These are phyloP conservation scores for Ascodesmis nigricans DNA, from an alignment of 495 filamentous ascomycete genomes.

Conservation along the genomic window DNA sequence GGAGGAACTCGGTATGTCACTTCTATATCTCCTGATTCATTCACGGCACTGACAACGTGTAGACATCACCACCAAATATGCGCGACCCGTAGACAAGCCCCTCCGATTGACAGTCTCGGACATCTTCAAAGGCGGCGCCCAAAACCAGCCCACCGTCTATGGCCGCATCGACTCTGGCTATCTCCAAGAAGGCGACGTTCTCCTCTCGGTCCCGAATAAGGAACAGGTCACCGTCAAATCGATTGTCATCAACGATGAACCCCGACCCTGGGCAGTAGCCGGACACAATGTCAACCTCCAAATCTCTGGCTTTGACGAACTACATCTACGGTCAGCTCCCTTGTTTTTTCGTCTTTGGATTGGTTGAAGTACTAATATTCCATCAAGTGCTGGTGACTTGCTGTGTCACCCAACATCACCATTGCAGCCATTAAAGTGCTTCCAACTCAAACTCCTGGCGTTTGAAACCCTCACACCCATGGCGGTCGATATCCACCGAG, in stretches of 20 bases:
- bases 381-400: constrained; percentile 44
- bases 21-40: constrained; percentile 2
- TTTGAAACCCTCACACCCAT: constrained; percentile 79
- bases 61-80: constrained; percentile 52
- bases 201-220: constrained; percentile 56
- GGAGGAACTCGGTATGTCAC: constrained; percentile 34
- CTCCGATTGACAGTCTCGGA: constrained; percentile 49
- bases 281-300: constrained; percentile 74
- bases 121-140: constrained; percentile 53
- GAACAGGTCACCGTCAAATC: constrained; percentile 60
- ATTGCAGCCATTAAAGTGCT: constrained; percentile 42
- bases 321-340: constrained; percentile 37
- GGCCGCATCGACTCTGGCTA: constrained; percentile 72
- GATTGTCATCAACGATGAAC: constrained; percentile 48
- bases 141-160: constrained; percentile 53
- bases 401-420: constrained; percentile 48
- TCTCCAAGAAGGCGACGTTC: constrained; percentile 58
- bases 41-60: neutral
- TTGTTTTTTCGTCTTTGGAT: no score
- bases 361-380: constrained; percentile 2
- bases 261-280: constrained; percentile 79
- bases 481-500: constrained; percentile 69
- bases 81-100: constrained; percentile 52
- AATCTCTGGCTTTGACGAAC: constrained; percentile 62
- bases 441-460: constrained; percentile 63